Base-by-base conservation (phyloP, 176 grass and related monocot genomes). In the Hordeum marinum region DNA sequence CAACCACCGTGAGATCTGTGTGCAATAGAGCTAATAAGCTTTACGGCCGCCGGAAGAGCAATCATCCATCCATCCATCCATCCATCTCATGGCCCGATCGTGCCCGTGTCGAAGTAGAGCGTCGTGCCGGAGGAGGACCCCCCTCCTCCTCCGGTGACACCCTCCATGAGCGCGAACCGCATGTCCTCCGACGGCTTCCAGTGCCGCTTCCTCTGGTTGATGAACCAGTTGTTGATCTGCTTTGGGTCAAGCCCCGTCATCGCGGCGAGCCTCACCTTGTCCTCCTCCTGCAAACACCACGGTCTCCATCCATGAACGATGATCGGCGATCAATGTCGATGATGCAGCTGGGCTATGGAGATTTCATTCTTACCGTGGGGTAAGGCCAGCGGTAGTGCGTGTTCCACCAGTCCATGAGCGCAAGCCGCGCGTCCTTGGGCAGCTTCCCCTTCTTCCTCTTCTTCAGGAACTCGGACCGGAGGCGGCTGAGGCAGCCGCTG, bases 171-270 rank as follows among this genome's bases (percentile, higher is more conserved):
- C 4, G 94, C 91, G 12, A 86, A 99, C 50, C 88, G 88, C 96
- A 96, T 96, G 88, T 96, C 96, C 64, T 99, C 96, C 0, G 96
- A 94, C 0, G 96, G 96, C 67, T 99, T 99, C 96, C 96, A 99
- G 84, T 96, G 96, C 60, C 96, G 77, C 77, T 99, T 99, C 81
- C 96, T 68, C 70, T 99, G 96, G 88, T 99, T 99, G 83, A 99
- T 99, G 86, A 99, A 99, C 96, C 96, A 99, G 21, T 99, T 99
- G 88, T 96, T 99, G 57, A 99, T 96, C 85, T 99, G 96, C 85
- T 96, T 99, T 1, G 92, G 96, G 63, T 99, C 91, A 1, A 99
- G 85, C 0, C 96, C 94, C 0, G 96, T 99, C 84, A 82, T 86
- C 5, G 86, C 88, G 0, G 97, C 97, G 0, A 99, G 88, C 60